Evolutionary conservation across 257 asterid species (phyloP), one percentile per base, ranked within the genome.

Genomic region (Solanum tacnaense): DNA sequence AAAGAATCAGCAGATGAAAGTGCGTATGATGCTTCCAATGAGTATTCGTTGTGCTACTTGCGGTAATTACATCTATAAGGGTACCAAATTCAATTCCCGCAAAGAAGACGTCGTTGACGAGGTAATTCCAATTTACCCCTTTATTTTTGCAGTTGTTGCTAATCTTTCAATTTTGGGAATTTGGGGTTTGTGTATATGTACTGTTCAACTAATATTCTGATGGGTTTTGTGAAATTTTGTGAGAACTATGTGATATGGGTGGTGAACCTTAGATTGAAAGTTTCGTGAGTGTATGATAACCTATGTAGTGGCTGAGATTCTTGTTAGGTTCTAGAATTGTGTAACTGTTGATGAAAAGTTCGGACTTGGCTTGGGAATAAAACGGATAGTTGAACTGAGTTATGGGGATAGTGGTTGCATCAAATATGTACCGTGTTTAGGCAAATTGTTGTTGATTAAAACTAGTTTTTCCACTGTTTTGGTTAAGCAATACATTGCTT

Each of bases 11-110:
- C 98, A 95, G 90, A 94, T 96, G 89, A 93, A 90, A 72, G 97
- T 96, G 25, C 92, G 99, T 11, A 96, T 95, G 98, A 96, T 94
- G 98, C 96, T 95, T 89, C 99, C 99, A 0, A 96, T 95, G 98
- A 94, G 98, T 87, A 93, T 96, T 25, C 93, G 98, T 1, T 94
- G 99, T 41, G 92, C 85, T 12, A 95, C 98, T 7, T 95, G 98
- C 83, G 98, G 98, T 0, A 95, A 95, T 84, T 96, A 95, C 87
- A 96, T 96, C 2, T 94, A 95, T 84, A 94, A 94, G 89, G 98
- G 98, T 5, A 94, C 98, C 13, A 95, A 94, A 62, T 96, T 96
- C 90, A 96, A 96, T 91, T 95, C 98, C 9, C 94, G 98, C 72
- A 95, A 95, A 90, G 99, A 96, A 87, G 98, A 94, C 67, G 99